These are phyloP conservation scores for Stenogyne calaminthoides DNA, from an alignment of 305 asterid genomes.

Conservation along the genomic window DNA sequence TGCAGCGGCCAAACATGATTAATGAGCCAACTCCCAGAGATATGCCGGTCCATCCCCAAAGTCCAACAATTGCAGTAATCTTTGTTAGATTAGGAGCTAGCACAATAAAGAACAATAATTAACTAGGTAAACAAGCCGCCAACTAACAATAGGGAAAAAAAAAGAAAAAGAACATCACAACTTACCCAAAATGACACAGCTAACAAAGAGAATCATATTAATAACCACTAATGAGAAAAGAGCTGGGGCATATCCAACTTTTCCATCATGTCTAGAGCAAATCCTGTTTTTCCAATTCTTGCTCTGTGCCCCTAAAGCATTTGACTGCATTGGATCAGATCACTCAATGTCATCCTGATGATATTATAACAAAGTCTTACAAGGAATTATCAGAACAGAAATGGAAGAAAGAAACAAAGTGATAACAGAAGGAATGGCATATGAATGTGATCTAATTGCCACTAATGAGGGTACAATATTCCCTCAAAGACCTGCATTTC, in stretches of 20 bases:
- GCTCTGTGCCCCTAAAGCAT: conserved; percentile 54
- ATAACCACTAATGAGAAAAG: conserved; percentile 66
- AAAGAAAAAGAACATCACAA: conserved; percentile 5
- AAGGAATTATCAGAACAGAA: conserved; percentile 13
- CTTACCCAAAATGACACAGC: conserved; percentile 77
- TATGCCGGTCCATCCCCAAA: conserved; percentile 93
- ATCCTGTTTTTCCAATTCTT: conserved; percentile 56
- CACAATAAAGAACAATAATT: conserved; percentile 43
- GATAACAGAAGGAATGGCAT: conserved; percentile 15
- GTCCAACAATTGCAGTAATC: conserved; percentile 88
- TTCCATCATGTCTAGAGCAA: conserved; percentile 56
- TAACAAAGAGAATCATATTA: conserved; percentile 68
- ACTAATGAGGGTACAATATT: conserved; percentile 9
- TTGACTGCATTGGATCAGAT: conserved; percentile 61
- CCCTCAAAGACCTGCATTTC: neutral
- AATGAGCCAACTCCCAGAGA: conserved; percentile 73
- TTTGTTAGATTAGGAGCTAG: conserved; percentile 80
- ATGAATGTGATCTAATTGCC: neutral
- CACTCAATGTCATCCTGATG: conserved; percentile 35
- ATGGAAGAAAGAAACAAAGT: conserved; percentile 15
- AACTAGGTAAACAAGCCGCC: conserved; percentile 32
- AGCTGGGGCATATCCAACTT: conserved; percentile 81
- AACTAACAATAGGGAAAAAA: conserved; percentile 4
- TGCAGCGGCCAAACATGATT: conserved; percentile 72
- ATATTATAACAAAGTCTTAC: conserved; percentile 7